Evolutionary conservation across 345 rosid genomes (phyloP).

Genomic region (Euclidium syriacum): DNA sequence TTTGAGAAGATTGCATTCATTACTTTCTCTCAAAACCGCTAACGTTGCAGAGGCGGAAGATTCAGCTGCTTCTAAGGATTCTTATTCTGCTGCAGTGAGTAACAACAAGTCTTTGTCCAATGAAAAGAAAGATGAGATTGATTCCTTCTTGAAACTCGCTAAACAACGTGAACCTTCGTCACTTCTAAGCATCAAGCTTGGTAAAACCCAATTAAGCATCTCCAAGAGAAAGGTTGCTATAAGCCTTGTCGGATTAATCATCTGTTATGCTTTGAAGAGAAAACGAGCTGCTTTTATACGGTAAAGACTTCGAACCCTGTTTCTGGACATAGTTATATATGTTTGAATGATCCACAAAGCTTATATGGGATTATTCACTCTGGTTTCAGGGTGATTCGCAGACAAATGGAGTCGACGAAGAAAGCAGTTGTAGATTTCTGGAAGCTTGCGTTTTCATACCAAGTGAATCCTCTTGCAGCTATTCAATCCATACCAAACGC

Average conservation of each 20-base stretch:
- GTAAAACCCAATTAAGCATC: conserved; percentile 37
- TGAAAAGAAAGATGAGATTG: conserved; percentile 3
- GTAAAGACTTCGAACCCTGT: conserved; percentile 33
- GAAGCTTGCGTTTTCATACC: conserved; percentile 89
- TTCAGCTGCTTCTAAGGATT: conserved; percentile 19
- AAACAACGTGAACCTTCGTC: conserved; percentile 24
- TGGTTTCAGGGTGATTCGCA: conserved; percentile 44
- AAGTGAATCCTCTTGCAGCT: conserved; percentile 88
- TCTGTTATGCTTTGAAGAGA: conserved; percentile 44
- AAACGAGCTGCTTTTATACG: conserved; percentile 46
- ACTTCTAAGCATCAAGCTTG: conserved; percentile 50
- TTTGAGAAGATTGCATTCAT: conserved; percentile 66
- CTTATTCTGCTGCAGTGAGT: conserved; percentile 21
- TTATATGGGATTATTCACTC: background rate
- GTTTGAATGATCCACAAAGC: background rate
- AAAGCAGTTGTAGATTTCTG: conserved; percentile 70
- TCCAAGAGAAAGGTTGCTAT: conserved; percentile 52
- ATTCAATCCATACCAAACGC: conserved; percentile 60
- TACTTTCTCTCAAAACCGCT: conserved; percentile 38
- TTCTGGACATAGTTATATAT: background rate
- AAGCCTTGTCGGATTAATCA: conserved; percentile 48
- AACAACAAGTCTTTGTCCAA: conserved; percentile 27
- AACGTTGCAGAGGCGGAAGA: conserved; percentile 29
- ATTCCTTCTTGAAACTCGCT: conserved; percentile 33
- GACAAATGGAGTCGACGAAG: conserved; percentile 40